Conservation (phyloP, 2,329 filamentous ascomycete species). For the Colletotrichum theobromicola region DNA sequence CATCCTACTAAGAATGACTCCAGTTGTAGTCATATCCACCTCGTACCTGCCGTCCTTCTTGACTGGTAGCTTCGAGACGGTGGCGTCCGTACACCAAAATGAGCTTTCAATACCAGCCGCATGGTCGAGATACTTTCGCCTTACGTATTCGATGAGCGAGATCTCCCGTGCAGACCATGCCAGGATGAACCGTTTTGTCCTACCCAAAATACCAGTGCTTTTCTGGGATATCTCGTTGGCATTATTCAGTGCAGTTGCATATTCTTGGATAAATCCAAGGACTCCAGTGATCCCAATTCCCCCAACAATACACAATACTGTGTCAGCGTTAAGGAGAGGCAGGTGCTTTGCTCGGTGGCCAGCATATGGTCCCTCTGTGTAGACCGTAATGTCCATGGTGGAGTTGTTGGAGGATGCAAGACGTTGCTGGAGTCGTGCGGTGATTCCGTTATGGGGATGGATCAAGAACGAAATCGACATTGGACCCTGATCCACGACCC, state of each 20-base stretch:
- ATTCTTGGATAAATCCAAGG: slow-evolving; percentile 28
- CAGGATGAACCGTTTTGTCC: slow-evolving; percentile 20
- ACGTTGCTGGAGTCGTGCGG: not conserved
- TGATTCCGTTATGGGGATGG: not conserved
- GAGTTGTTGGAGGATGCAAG: not conserved
- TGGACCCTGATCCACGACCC: not conserved
- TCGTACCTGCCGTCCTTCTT: slow-evolving; percentile 19
- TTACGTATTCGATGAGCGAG: slow-evolving; percentile 21
- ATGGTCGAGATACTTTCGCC: not conserved
- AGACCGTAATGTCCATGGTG: not conserved
- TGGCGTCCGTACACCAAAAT: slow-evolving; percentile 22
- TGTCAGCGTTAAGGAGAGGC: slow-evolving; percentile 25
- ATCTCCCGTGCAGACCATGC: slow-evolving; percentile 30
- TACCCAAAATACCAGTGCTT: not conserved
- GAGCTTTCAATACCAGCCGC: slow-evolving; percentile 22
- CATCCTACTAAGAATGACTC: slow-evolving; percentile 19
- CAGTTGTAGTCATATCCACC: not conserved
- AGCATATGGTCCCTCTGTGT: not conserved
- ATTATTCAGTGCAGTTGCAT: not conserved
- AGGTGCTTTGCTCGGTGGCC: not conserved
- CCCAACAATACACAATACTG: slow-evolving; percentile 34
- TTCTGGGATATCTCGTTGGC: not conserved
- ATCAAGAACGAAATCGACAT: not conserved
- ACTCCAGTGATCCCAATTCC: slow-evolving; percentile 37
- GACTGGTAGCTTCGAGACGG: slow-evolving; percentile 23